These are phyloP conservation scores for Acaromyces ingoldii DNA, from an alignment of 1,284 basidiomycete species.

Conservation along the genomic window DNA sequence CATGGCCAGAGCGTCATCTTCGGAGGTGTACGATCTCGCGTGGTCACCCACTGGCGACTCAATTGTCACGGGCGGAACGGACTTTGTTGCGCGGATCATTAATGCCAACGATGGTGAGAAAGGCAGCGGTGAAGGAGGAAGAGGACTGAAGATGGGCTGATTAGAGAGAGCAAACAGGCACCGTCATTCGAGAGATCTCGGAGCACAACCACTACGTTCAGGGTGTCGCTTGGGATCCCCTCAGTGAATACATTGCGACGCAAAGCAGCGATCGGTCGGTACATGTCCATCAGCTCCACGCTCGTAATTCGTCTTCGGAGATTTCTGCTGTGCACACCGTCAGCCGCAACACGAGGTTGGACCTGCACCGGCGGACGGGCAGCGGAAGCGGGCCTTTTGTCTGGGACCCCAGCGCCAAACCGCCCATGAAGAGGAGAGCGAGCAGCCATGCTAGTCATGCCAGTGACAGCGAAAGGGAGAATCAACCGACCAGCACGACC, in stretches of 20 bases:
- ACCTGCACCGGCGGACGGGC: conserved; percentile 30
- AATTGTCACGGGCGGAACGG: conserved; percentile 88
- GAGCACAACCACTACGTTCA: conserved; percentile 50
- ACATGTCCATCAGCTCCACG: conserved; percentile 33
- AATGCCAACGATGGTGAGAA: conserved; percentile 63
- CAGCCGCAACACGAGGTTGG: conserved; percentile 36
- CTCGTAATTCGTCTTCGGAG: background rate
- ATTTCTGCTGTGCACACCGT: conserved; percentile 17
- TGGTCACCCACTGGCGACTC: conserved; percentile 95
- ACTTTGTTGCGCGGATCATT: conserved; percentile 86
- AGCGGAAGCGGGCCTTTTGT: conserved; percentile 27
- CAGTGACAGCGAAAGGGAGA: conserved; percentile 28
- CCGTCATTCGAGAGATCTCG: conserved; percentile 43
- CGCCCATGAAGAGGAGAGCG: conserved; percentile 30
- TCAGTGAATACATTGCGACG: conserved; percentile 44
- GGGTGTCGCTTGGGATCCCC: conserved; percentile 50
- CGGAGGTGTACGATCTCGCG: conserved; percentile 89
- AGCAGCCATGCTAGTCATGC: conserved; percentile 40
- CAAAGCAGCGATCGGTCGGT: conserved; percentile 48
- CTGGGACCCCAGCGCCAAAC: conserved; percentile 34
- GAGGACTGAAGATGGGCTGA: no score
- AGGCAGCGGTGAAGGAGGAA: conserved; percentile 59
- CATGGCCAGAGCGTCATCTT: conserved; percentile 63
- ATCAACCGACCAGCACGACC: background rate
- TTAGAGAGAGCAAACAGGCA: conserved; percentile 51